phyloP scores from a whole-genome alignment of 2,329 filamentous ascomycete species.

The Nothomitra cinnamomea region DNA sequence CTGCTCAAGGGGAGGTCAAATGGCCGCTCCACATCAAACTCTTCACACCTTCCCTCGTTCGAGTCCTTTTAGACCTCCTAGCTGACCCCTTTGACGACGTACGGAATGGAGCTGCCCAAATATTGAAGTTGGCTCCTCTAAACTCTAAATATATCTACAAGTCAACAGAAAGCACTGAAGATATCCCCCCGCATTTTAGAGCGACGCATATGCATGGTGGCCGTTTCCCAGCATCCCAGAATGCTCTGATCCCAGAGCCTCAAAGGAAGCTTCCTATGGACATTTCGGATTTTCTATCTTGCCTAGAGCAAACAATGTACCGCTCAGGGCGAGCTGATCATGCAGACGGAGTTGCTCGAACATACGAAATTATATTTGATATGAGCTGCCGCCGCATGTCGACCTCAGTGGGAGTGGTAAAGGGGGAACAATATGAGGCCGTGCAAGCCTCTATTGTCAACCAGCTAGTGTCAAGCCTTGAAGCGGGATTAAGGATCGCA shows the following conservation, averaged over 20 bases:
- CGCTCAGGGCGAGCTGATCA: conserved; percentile 65
- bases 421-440: neutral
- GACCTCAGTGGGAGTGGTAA: neutral
- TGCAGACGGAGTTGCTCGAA: conserved; percentile 73
- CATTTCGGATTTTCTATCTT: neutral
- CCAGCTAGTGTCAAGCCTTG: conserved; percentile 41
- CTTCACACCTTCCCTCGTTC: neutral
- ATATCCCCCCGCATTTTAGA: neutral
- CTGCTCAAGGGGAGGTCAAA: conserved; percentile 28
- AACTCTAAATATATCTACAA: neutral
- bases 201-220: neutral
- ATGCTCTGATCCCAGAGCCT: neutral
- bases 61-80: conserved; percentile 52
- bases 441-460: conserved; percentile 32
- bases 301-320: neutral
- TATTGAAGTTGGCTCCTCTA: conserved; percentile 28
- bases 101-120: conserved; percentile 28
- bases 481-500: conserved; percentile 46
- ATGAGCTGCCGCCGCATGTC: neutral
- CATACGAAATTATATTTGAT: conserved; percentile 51
- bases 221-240: neutral
- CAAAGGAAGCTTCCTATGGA: neutral
- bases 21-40: conserved; percentile 35
- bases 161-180: neutral
- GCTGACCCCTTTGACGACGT: conserved; percentile 81